A percentile compares a stretch with the other conserved stretches of the same genome.
Evolutionary conservation across 1,284 basidiomycete genomes (phyloP).

Genomic region (Pseudomicrostroma phylloplanum): DNA sequence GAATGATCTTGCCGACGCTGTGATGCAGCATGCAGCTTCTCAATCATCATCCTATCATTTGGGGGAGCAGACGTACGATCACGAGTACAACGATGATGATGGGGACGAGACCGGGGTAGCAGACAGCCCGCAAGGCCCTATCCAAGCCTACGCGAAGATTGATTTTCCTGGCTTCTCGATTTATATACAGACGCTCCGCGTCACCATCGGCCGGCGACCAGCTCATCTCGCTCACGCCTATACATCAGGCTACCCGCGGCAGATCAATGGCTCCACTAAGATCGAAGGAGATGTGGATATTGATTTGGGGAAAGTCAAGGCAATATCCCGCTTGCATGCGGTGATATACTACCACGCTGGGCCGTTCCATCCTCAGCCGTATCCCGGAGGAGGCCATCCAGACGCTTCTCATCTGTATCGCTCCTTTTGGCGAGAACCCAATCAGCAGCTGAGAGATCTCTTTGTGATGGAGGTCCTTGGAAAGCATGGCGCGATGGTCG

Average conservation of each 20-base stretch:
- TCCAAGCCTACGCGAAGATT: constrained; percentile 85
- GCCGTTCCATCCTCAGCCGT: constrained; percentile 17
- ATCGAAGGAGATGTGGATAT: constrained; percentile 61
- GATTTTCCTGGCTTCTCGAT: constrained; percentile 85
- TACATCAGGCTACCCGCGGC: constrained; percentile 15
- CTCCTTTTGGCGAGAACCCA: constrained; percentile 15
- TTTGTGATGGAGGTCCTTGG: constrained; percentile 86
- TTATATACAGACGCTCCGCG: constrained; percentile 71
- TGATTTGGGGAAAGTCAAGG: constrained; percentile 92
- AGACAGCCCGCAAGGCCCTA: constrained; percentile 49
- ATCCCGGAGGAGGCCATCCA: constrained; percentile 14
- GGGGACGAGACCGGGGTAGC: neutral
- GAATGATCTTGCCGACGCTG: constrained; percentile 15
- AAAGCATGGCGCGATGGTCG: constrained; percentile 94
- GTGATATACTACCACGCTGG: constrained; percentile 64
- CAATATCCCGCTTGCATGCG: constrained; percentile 90
- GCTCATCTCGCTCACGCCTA: constrained; percentile 25
- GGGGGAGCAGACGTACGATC: neutral
- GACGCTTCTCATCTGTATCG: neutral
- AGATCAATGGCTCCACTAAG: constrained; percentile 30
- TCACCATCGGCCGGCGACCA: constrained; percentile 62
- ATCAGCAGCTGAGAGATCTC: constrained; percentile 48
- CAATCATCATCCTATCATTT: neutral
- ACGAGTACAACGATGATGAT: neutral
- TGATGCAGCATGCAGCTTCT: constrained; percentile 16